Conservation (phyloP, 345 rosid genomes). For the Microcos paniculata region DNA sequence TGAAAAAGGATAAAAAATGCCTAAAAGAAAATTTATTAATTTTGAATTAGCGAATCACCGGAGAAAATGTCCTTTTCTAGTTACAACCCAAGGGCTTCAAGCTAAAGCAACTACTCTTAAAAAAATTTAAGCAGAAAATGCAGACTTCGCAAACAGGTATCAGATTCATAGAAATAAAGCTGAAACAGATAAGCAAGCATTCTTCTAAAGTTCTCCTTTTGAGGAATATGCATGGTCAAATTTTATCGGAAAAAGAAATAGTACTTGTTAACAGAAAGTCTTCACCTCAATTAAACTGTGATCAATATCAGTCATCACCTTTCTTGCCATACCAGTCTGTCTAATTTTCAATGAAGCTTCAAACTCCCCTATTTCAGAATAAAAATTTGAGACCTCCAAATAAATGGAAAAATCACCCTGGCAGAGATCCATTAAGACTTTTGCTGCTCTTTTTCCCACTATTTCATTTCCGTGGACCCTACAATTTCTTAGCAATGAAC, state of each 20-base stretch:
- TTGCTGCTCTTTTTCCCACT: constrained; percentile 67
- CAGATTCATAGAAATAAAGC: constrained; percentile 31
- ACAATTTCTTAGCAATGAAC: constrained; percentile 78
- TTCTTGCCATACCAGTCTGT: constrained; percentile 52
- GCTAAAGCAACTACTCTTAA: constrained; percentile 33
- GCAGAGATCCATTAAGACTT: constrained; percentile 52
- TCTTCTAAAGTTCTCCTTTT: neutral
- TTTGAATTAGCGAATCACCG: constrained; percentile 30
- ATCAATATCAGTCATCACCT: constrained; percentile 56
- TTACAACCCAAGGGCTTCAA: constrained; percentile 42
- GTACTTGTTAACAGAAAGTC: constrained; percentile 17
- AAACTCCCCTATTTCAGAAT: constrained; percentile 63
- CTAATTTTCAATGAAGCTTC: constrained; percentile 49
- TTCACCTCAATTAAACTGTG: constrained; percentile 49
- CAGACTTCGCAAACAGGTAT: constrained; percentile 29
- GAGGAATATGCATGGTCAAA: constrained; percentile 4
- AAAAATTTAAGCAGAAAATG: constrained; percentile 22
- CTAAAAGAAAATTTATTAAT: constrained; percentile 23
- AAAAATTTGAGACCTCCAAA: constrained; percentile 68
- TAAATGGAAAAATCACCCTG: constrained; percentile 52
- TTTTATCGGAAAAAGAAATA: constrained; percentile 13
- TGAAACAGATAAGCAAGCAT: constrained; percentile 12
- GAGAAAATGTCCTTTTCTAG: neutral
- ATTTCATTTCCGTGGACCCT: constrained; percentile 54
- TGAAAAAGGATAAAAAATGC: neutral